A percentile compares a stretch with the other conserved stretches of the same genome.
phyloP scores from a whole-genome alignment of 805 yeast species.

The Hanseniaspora thailandica region DNA sequence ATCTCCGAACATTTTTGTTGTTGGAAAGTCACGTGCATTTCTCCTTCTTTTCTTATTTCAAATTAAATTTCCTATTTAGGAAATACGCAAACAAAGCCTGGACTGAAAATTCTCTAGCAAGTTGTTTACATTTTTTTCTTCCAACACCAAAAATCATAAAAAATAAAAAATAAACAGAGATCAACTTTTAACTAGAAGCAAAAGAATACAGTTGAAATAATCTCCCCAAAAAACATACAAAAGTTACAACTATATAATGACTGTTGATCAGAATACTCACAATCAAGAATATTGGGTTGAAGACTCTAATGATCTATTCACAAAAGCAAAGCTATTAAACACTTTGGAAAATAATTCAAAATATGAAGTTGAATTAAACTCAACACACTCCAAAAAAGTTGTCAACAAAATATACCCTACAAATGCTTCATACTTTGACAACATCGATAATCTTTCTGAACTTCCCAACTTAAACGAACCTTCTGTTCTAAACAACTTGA shows the following conservation, averaged over 20 bases:
- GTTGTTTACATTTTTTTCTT: too few relatives aligned
- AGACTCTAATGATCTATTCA: slow-evolving; percentile 44
- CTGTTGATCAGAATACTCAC: neutral
- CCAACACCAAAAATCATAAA: too few relatives aligned
- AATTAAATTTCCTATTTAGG: too few relatives aligned
- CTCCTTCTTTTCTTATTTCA: too few relatives aligned
- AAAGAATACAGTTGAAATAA: neutral
- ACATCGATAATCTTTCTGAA: slow-evolving; percentile 90
- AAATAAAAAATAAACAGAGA: neutral
- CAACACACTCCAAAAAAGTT: slow-evolving; percentile 6
- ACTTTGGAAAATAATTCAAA: slow-evolving; percentile 32
- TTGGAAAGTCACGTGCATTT: too few relatives aligned
- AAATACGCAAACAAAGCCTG: too few relatives aligned
- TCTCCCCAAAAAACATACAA: neutral
- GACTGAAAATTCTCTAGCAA: too few relatives aligned
- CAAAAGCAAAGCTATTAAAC: slow-evolving; percentile 34
- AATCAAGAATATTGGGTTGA: slow-evolving; percentile 61
- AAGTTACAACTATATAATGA: neutral
- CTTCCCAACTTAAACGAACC: slow-evolving; percentile 90
- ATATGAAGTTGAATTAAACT: slow-evolving; percentile 28
- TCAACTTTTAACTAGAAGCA: neutral
- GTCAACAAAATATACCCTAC: slow-evolving; percentile 27
- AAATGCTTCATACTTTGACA: slow-evolving; percentile 83
- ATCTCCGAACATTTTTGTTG: too few relatives aligned
- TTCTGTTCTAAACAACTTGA: slow-evolving; percentile 77